phyloP scores from a whole-genome alignment of 495 filamentous ascomycete species.

The Aspergillus nanangensis region DNA sequence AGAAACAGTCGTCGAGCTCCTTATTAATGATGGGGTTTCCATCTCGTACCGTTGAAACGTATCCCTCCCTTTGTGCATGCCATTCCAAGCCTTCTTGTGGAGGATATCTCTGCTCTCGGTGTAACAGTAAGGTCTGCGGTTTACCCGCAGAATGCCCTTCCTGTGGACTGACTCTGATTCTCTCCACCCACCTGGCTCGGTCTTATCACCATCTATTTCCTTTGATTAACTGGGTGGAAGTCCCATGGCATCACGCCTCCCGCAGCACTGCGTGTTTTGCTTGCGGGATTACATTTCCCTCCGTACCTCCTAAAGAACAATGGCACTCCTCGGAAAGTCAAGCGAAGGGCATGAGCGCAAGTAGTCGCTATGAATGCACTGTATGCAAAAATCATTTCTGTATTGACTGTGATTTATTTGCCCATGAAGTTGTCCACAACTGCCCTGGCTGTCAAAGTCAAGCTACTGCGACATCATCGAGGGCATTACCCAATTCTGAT shows the following conservation, averaged over 20 bases:
- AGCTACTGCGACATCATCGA: conserved; percentile 9
- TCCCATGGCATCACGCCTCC: conserved; percentile 70
- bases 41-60: conserved; percentile 74
- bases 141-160: conserved; percentile 89
- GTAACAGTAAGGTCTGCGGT: conserved; percentile 82
- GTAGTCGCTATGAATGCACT: conserved; percentile 81
- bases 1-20: conserved; percentile 64
- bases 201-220: conserved; percentile 97
- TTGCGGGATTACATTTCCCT: conserved; percentile 51
- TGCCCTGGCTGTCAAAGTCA: conserved; percentile 88
- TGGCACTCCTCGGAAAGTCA: conserved; percentile 30
- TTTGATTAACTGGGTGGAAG: conserved; percentile 82
- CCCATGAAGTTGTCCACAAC: conserved; percentile 90
- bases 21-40: conserved; percentile 98
- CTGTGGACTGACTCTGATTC: conserved; percentile 87
- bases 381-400: conserved; percentile 87
- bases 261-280: conserved; percentile 41
- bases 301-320: conserved; percentile 36
- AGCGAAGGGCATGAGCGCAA: conserved; percentile 70
- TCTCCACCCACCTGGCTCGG: conserved; percentile 91
- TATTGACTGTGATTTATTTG: conserved; percentile 95
- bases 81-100: conserved; percentile 79
- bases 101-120: conserved; percentile 91
- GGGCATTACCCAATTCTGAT: conserved; percentile 8
- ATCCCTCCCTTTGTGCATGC: conserved; percentile 81